Conservation (phyloP, 208 protist species). For the Trichomonas tenax region DNA sequence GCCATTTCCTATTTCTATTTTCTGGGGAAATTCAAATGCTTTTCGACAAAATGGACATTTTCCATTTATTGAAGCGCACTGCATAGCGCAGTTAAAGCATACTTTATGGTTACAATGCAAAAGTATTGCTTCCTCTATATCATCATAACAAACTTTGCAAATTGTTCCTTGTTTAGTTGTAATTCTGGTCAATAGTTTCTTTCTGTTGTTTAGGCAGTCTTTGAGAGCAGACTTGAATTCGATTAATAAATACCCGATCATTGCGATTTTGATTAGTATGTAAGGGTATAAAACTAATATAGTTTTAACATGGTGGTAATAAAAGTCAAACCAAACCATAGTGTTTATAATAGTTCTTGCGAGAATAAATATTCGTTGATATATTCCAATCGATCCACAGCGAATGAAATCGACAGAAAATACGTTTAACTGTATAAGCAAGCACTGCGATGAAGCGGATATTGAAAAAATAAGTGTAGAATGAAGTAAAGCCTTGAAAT, state of each 20-base stretch:
- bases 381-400: background rate
- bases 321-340: background rate
- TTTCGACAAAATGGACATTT: background rate
- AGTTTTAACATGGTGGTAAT: background rate
- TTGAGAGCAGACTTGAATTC: background rate
- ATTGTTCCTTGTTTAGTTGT: background rate
- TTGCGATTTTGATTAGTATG: background rate
- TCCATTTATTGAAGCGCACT: background rate
- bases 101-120: background rate
- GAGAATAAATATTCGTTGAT: background rate
- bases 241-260: background rate
- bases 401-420: background rate
- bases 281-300: background rate
- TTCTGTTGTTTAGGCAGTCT: background rate
- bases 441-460: background rate
- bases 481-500: background rate
- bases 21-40: background rate
- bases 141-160: background rate
- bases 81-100: background rate
- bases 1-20: background rate
- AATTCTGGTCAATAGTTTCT: background rate
- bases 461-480: background rate
- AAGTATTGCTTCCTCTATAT: background rate
- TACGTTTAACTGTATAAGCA: background rate
- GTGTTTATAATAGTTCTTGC: background rate